Evolutionary conservation across 257 asterid genomes (phyloP).

Genomic region (Coffea eugenioides): DNA sequence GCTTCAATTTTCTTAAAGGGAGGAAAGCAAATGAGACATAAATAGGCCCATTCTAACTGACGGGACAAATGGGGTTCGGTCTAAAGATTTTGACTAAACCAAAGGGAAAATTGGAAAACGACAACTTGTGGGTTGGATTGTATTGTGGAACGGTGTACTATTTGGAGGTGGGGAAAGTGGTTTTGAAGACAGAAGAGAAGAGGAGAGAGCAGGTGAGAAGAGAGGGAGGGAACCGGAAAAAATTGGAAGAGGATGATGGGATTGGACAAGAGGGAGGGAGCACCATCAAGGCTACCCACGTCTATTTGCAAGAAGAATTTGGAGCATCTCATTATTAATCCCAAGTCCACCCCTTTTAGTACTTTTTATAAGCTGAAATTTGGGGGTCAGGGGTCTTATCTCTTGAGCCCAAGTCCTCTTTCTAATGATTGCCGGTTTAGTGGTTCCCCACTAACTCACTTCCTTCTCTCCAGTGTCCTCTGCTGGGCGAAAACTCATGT

Average conservation of each 20-base stretch:
- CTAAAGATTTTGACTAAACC: slow-evolving; percentile 23
- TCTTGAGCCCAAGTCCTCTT: slow-evolving; percentile 19
- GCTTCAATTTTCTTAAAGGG: slow-evolving; percentile 14
- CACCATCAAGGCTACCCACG: slow-evolving; percentile 18
- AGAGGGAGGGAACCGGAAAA: not conserved
- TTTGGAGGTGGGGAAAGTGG: not conserved
- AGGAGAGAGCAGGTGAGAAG: not conserved
- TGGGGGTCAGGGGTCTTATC: not conserved
- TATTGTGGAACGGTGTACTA: not conserved
- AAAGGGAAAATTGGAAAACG: slow-evolving; percentile 12
- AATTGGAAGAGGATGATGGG: not conserved
- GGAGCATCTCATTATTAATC: slow-evolving; percentile 7
- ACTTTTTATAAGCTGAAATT: not conserved
- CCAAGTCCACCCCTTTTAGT: not conserved
- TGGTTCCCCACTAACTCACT: slow-evolving; percentile 35
- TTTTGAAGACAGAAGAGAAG: not conserved
- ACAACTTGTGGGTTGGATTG: slow-evolving; percentile 3
- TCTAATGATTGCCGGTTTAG: slow-evolving; percentile 57
- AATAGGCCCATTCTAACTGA: slow-evolving; percentile 16
- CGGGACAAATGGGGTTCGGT: slow-evolving; percentile 11
- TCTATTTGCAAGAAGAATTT: slow-evolving; percentile 1
- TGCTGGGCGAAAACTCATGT: too few relatives aligned
- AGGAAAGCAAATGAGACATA: slow-evolving; percentile 13
- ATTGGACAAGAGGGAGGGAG: not conserved
- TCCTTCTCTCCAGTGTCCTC: not conserved